Percentiles rank a stretch among this genome's conserved stretches.
Evolutionary conservation across 805 yeast species (phyloP).

Genomic region (Candida tammaniensis): DNA sequence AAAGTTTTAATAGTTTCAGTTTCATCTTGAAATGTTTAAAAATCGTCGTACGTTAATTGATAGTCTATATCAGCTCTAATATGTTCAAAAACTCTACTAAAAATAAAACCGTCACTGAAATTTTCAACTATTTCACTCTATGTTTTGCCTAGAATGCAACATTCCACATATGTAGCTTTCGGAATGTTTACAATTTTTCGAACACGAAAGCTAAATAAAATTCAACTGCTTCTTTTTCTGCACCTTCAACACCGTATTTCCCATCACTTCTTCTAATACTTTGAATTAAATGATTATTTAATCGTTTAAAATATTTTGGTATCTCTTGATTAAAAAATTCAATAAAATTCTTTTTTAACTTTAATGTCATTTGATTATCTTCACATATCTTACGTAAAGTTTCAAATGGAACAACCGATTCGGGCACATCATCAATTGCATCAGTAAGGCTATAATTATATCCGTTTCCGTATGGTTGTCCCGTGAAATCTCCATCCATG

Average conservation of each 20-base stretch:
- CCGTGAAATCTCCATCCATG: slow-evolving; percentile 65
- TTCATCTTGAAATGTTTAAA: no score
- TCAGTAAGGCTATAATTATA: slow-evolving; percentile 82
- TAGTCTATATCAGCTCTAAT: no score
- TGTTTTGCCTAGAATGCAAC: no score
- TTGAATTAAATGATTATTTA: slow-evolving; percentile 61
- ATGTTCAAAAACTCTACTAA: no score
- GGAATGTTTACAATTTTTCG: slow-evolving; percentile 43
- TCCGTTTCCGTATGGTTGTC: slow-evolving; percentile 72
- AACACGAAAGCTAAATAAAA: slow-evolving; percentile 84
- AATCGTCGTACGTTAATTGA: no score
- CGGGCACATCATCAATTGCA: slow-evolving; percentile 96
- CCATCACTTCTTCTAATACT: slow-evolving; percentile 79
- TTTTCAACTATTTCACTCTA: no score
- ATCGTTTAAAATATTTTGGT: slow-evolving; percentile 56
- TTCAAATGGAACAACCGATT: slow-evolving; percentile 94
- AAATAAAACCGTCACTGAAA: no score
- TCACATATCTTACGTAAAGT: slow-evolving; percentile 78
- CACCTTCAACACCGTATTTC: slow-evolving; percentile 80
- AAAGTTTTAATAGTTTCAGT: no score
- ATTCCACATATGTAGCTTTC: background rate
- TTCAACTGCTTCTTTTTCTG: slow-evolving; percentile 86
- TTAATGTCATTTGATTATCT: slow-evolving; percentile 72
- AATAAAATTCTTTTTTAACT: slow-evolving; percentile 72
- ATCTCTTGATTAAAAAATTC: slow-evolving; percentile 81